A percentile compares a stretch with the other conserved stretches of the same genome.
Conservation (phyloP, 1,284 basidiomycete genomes). For the Meripilus lineatus region DNA sequence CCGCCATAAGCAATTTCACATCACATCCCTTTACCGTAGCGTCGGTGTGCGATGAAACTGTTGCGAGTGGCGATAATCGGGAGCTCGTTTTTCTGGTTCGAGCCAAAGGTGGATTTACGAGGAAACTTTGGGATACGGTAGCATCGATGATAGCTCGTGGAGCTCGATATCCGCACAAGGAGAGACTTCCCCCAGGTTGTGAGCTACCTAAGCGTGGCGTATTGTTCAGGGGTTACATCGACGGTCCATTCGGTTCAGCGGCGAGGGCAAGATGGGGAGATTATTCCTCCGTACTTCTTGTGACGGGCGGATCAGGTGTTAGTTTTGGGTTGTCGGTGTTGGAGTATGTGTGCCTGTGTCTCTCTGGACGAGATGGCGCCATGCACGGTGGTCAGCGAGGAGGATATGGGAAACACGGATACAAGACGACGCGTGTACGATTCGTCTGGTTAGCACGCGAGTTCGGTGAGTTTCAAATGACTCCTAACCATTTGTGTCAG, state of each 20-base stretch:
- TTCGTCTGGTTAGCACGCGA: conserved; percentile 86
- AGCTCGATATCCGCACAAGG: conserved; percentile 26
- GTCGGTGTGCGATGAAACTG: conserved; percentile 57
- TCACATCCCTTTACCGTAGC: conserved; percentile 84
- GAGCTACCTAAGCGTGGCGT: conserved; percentile 43
- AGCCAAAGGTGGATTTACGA: conserved; percentile 74
- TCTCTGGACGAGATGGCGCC: conserved; percentile 50
- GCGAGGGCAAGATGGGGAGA: conserved; percentile 62
- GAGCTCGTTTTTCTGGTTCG: conserved; percentile 75
- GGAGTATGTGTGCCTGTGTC: conserved; percentile 63
- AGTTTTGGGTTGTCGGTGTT: conserved; percentile 73
- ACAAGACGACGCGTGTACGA: conserved; percentile 56
- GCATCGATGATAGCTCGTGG: conserved; percentile 29
- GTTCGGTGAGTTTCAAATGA: conserved; percentile 49
- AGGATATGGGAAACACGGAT: conserved; percentile 39
- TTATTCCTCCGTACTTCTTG: conserved; percentile 62
- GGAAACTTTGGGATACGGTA: conserved; percentile 63
- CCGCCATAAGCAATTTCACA: conserved; percentile 61
- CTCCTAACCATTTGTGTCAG: conserved; percentile 2
- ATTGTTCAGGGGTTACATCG: conserved; percentile 61
- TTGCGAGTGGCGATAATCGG: conserved; percentile 38
- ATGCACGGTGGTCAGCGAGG: conserved; percentile 39
- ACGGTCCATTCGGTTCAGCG: conserved; percentile 79
- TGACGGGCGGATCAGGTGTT: conserved; percentile 80
- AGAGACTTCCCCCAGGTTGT: conserved; percentile 28